These are phyloP conservation scores for Aspergillus nomiae DNA, from an alignment of 2,329 filamentous ascomycete species.

Conservation along the genomic window DNA sequence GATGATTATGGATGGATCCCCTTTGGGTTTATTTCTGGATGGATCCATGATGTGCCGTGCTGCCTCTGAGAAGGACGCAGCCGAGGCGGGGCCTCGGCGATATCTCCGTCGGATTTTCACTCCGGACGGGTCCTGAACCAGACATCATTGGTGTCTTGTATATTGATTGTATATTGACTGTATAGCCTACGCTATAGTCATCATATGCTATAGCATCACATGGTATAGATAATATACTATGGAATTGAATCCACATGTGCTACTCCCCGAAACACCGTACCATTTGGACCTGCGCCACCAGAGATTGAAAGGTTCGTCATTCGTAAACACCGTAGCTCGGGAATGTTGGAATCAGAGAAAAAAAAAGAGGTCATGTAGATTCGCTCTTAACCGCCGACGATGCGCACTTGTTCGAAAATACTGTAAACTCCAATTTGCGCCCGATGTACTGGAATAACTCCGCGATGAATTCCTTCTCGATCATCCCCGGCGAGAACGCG, in stretches of 20 bases:
- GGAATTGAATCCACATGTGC: not conserved
- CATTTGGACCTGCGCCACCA: not conserved
- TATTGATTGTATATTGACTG: not conserved
- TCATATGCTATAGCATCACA: not conserved
- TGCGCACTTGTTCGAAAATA: constrained; percentile 25
- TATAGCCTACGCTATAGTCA: not conserved
- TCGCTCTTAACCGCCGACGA: constrained; percentile 18
- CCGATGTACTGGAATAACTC: constrained; percentile 28
- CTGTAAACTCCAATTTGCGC: constrained; percentile 22
- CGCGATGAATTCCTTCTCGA: constrained; percentile 28
- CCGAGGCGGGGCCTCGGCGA: not conserved
- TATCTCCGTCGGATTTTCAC: not conserved
- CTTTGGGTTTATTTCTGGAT: too few relatives aligned
- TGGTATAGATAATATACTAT: not conserved
- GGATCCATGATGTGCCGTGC: too few relatives aligned
- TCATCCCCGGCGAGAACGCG: constrained; percentile 27
- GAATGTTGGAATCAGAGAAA: not conserved
- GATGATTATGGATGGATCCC: not conserved
- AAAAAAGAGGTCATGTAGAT: not conserved
- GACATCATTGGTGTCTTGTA: not conserved
- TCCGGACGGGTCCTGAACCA: too few relatives aligned
- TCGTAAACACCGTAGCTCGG: not conserved
- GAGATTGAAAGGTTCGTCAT: not conserved
- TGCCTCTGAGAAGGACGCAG: too few relatives aligned
- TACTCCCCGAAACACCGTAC: not conserved